Base-by-base conservation (phyloP, 1,284 basidiomycete genomes). In the Psilocybe mexicana region DNA sequence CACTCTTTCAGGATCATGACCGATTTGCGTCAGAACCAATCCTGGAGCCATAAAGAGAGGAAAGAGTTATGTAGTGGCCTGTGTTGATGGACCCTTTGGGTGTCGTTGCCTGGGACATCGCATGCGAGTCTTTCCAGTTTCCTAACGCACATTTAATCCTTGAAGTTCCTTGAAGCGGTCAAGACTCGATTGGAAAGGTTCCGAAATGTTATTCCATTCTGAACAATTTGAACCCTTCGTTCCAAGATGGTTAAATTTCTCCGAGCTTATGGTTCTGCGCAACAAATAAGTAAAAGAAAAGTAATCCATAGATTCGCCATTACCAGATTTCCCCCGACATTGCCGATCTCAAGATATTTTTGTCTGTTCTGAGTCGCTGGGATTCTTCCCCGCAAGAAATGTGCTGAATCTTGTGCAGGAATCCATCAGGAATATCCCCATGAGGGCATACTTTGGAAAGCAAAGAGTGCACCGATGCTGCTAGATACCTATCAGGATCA, bases 401-500 rank as follows among this genome's bases (percentile, higher is more conserved):
- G 43, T 28, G 26, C 12, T 28, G 44, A 46, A 46, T 46, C 44
- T 46, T 26, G 7, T 5, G 8, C 8, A 28, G 36, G 48, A 50
- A 38, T 33, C 48, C 36, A 40, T 18, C 25, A n/a, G 26, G 25
- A n/a, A 12, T 49, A 42, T 43, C 40, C 26, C 25, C 48, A 25
- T 25, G 23, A 53, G 26, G 36, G 11, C 25, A 43, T 26, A 23
- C 48, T 18, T 18, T 42, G 5, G 33, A 49, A 50, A 40, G 6
- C 40, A 30, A 38, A 38, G 24, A 38, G 24, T 43, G 24, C 5
- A 33, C 8, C 8, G 30, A 49, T 28, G 42, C 35, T 47, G 33
- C 18, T 36, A 10, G 45, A 33, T 33, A 60, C 43, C 40, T 52
- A 61, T 61, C 59, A 57, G 55, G 59, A 55, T 55, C 12, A 26